Conservation (phyloP, 2,329 filamentous ascomycete species). For the Escovopsis sp. region DNA sequence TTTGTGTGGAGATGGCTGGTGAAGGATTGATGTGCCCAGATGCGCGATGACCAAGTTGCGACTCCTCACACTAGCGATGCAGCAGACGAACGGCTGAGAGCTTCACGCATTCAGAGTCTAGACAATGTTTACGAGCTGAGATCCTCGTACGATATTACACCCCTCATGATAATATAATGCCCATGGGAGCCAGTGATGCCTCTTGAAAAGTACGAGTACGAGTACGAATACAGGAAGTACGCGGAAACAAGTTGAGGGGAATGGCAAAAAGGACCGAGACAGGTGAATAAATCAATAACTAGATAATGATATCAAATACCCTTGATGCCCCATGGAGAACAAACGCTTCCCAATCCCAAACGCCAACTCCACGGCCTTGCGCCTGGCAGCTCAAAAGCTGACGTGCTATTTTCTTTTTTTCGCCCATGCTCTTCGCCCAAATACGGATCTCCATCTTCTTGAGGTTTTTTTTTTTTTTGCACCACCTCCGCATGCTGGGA, state of each 20-base stretch:
- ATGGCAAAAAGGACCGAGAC: constrained; percentile 3
- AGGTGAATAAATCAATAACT: constrained; percentile 7
- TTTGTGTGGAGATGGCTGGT: too few relatives aligned
- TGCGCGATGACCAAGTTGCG: too few relatives aligned
- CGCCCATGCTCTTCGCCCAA: background rate
- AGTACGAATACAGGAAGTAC: background rate
- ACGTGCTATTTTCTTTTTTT: constrained; percentile 7
- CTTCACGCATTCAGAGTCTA: too few relatives aligned
- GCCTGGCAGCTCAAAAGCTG: constrained; percentile 4
- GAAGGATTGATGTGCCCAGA: too few relatives aligned
- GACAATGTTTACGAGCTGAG: too few relatives aligned
- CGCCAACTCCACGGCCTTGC: constrained; percentile 14
- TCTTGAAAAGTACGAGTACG: too few relatives aligned
- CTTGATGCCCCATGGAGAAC: constrained; percentile 20
- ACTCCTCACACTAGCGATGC: too few relatives aligned
- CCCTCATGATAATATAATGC: background rate
- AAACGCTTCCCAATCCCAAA: constrained; percentile 16
- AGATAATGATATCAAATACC: constrained; percentile 11
- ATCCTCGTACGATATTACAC: too few relatives aligned
- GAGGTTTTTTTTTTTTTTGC: constrained; percentile 6
- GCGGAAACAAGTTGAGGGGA: background rate
- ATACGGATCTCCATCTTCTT: too few relatives aligned
- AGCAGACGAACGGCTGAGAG: too few relatives aligned
- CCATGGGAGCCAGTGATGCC: background rate
- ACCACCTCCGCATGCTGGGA: constrained; percentile 1